Base-by-base conservation (phyloP, 805 yeast species). In the Candida michaelii region DNA sequence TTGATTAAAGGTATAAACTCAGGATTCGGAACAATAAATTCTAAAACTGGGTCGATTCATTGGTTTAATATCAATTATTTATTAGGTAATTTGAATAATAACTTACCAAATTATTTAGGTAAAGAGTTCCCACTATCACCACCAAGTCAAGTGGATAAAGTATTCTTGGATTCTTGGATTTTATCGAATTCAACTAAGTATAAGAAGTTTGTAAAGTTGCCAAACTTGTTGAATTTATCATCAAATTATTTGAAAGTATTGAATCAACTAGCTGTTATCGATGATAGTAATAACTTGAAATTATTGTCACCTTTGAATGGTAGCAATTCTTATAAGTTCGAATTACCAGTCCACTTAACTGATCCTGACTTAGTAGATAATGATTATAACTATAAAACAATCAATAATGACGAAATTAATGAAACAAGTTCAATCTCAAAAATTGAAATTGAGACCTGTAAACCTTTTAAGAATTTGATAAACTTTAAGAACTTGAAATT, bases 1-100 rank as follows among this genome's bases (percentile, higher is more conserved):
- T 33, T 38, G n/a, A 30, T 43, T n/a, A 44, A 42, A 30, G 63
- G 62, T 10, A 60, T 56, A 18, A 69, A 66, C 42, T 61, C 63
- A 11, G 73, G 73, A 2, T 68, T 82, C 46, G 77, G 82, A 0
- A 62, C 82, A 31, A 65, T 80, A 13, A 82, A 83, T 18, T 64
- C 66, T 42, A 58, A 68, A 4, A 66, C 76, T 11, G 89, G 89
- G 0, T 74, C 85, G 1, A 59, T 83, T 14, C 89, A 83, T 52
- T 80, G 83, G 74, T 83, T 76, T 55, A 71, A 71, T 40, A 59
- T 66, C 37, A 75, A 72, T 45, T 72, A 74, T 44, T 52, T 54
- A 47, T 55, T 59, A 5, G 72, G 71, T 1, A 61, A 59, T 35
- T 54, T 55, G 32, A 49, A 51, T 36, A 59, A 53, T 37, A 65